Base-by-base conservation (phyloP, 2,329 filamentous ascomycete species). In the Didymosphaeria variabile region DNA sequence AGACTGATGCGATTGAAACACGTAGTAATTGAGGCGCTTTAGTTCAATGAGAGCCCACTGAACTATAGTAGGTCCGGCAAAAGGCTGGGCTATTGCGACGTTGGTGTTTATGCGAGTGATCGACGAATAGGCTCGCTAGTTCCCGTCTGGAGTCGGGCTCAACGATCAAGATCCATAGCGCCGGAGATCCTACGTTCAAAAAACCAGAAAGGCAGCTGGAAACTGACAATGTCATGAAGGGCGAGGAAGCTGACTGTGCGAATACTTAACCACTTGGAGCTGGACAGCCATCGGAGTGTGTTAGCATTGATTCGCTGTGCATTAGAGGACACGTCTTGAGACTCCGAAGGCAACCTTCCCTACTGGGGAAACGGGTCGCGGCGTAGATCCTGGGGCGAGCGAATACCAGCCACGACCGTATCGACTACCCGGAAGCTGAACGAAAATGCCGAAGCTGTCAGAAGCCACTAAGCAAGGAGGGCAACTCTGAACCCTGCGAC, bases 381-480 rank as follows among this genome's bases (percentile, higher is more conserved):
- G 47, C 31, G 31, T 34, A 46, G 42, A 46, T 46, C 19, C 53
- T 36, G n/a, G 31, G 51, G 36, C 36, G 51, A 54, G 36, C 51
- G 51, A 54, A 54, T 44, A 44, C 36, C 36, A 54, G 36, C 42
- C 12, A 36, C 31, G 53, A 45, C 52, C 53, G 53, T 55, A 46
- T 55, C n/a, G 42, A 55, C 19, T 23, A 36, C 42, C 21, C 42
- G 53, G 42, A 55, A 55, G 53, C 53, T 55, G 53, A 31, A 44
- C 29, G 42, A 55, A 46, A 44, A 46, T 55, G 53, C 40, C 53
- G 53, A 55, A 34, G 53, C 52, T 40, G 45, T 29, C 36, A 55
- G 53, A 55, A 34, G 53, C 53, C 53, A 55, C 53, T 55, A 55
- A 46, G 53, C 53, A 55, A 55, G 53, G 53, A 55, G 31, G 40